These are phyloP conservation scores for Prunus fruticosa DNA, from an alignment of 306 rosid genomes.

Conservation along the genomic window DNA sequence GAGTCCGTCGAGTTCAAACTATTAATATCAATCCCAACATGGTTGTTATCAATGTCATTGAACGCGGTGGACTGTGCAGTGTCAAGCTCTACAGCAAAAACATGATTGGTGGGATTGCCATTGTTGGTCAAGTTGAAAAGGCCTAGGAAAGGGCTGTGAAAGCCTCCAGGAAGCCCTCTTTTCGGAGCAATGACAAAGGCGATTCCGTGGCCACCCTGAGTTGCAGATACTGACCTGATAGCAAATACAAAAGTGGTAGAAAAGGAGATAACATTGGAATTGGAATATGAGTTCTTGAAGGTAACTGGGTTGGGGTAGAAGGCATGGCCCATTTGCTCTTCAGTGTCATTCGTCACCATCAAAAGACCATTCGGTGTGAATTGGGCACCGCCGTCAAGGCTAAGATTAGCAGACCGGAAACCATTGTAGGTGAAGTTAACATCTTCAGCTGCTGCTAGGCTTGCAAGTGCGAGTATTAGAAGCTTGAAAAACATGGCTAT, in stretches of 20 bases:
- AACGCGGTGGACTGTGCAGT: background rate
- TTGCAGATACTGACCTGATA: conserved; percentile 29
- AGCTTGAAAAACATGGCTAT: conserved; percentile 36
- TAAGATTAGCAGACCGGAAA: conserved; percentile 32
- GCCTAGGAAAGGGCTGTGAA: background rate
- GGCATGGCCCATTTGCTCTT: conserved; percentile 61
- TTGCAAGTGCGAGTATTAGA: conserved; percentile 7
- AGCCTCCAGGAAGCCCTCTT: background rate
- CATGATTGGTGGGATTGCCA: conserved; percentile 18
- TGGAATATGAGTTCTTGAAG: conserved; percentile 36
- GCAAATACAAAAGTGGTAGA: conserved; percentile 62
- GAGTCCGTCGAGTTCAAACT: conserved; percentile 29
- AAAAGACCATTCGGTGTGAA: conserved; percentile 47
- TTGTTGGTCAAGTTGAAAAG: background rate
- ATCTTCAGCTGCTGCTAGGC: conserved; percentile 22
- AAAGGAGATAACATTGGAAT: conserved; percentile 40
- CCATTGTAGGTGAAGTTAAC: conserved; percentile 44
- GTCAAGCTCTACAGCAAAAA: conserved; percentile 51
- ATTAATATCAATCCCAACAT: conserved; percentile 66
- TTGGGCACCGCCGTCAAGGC: conserved; percentile 47
- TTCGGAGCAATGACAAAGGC: conserved; percentile 2
- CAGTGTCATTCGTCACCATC: conserved; percentile 48
- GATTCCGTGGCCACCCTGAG: conserved; percentile 28
- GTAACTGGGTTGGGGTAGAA: conserved; percentile 41
- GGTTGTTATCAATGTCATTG: conserved; percentile 12